Percentiles rank a stretch among this genome's conserved stretches.
Evolutionary conservation across 352 stramenopile species (phyloP).

Genomic region (Globisporangium splendens): DNA sequence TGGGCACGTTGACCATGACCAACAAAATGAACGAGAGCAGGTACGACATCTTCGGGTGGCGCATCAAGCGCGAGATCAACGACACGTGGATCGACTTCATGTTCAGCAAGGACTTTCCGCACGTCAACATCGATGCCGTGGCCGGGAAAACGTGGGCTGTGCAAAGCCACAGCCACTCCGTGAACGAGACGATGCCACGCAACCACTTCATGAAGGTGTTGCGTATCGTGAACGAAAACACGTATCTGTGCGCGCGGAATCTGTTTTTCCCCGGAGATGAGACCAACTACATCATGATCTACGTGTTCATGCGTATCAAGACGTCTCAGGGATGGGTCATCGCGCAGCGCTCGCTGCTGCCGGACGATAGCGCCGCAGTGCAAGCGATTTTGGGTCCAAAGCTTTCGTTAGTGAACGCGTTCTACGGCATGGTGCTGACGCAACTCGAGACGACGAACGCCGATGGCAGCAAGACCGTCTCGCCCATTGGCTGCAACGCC

Average conservation of each 20-base stretch:
- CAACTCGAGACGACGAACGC: conserved; percentile 1
- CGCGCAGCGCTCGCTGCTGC: conserved; percentile 21
- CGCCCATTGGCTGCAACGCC: conserved; percentile 12
- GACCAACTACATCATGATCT: conserved; percentile 22
- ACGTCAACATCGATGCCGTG: conserved; percentile 11
- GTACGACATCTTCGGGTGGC: conserved; percentile 21
- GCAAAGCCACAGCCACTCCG: conserved; percentile 12
- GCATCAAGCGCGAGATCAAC: conserved; percentile 11
- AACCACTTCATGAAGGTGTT: conserved; percentile 20
- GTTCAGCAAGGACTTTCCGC: conserved; percentile 18
- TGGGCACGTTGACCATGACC: conserved; percentile 9
- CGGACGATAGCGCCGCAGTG: conserved; percentile 4
- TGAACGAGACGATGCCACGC: conserved; percentile 22
- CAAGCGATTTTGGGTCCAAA: conserved; percentile 6
- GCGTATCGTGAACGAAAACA: conserved; percentile 17
- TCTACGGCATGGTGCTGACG: conserved; percentile 20
- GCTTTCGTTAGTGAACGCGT: conserved; percentile 21
- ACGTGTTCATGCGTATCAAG: conserved; percentile 20
- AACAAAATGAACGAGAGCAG: conserved; percentile 9
- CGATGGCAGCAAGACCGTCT: not conserved
- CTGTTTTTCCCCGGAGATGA: conserved; percentile 18
- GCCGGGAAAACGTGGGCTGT: conserved; percentile 15
- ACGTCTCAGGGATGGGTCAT: conserved; percentile 17
- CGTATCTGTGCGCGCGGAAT: conserved; percentile 22
- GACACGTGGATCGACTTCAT: conserved; percentile 19